Conservation (phyloP, 108 stramenopile genomes). For the Aurantiochytrium sp. region DNA sequence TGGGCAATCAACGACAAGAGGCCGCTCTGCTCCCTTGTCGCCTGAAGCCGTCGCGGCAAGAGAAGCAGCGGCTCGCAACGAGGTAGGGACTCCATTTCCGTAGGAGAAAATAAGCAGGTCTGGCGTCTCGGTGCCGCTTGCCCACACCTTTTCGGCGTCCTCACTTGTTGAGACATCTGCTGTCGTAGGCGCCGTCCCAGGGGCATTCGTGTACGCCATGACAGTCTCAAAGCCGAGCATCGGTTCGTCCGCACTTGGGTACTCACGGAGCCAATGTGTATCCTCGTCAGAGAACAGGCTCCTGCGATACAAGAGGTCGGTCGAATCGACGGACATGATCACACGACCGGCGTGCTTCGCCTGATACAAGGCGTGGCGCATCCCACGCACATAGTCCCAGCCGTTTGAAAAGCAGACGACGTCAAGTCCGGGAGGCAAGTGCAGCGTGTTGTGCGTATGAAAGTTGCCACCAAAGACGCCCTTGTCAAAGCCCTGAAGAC, state of each 20-base stretch:
- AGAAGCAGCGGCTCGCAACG: constrained; percentile 34
- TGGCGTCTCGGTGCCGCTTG: constrained; percentile 24
- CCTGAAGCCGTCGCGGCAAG: too few species aligned
- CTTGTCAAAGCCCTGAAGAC: constrained; percentile 73
- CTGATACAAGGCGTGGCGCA: constrained; percentile 65
- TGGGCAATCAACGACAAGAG: constrained; percentile 66
- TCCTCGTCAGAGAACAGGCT: constrained; percentile 52
- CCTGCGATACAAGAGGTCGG: constrained; percentile 63
- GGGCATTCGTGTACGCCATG: constrained; percentile 21
- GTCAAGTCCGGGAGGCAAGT: constrained; percentile 74
- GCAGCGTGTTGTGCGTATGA: constrained; percentile 73
- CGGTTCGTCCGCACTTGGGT: constrained; percentile 38
- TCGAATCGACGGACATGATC: constrained; percentile 66
- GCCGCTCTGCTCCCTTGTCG: too few species aligned
- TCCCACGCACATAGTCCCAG: constrained; percentile 63
- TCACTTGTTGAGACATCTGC: background rate
- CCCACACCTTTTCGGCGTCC: too few species aligned
- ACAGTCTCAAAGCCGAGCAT: constrained; percentile 57
- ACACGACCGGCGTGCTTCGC: constrained; percentile 58
- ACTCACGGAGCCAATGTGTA: constrained; percentile 52
- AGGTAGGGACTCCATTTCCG: constrained; percentile 72
- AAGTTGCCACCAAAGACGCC: constrained; percentile 75
- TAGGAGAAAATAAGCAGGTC: constrained; percentile 59
- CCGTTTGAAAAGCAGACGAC: constrained; percentile 75
- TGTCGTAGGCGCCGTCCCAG: background rate